Base-by-base conservation (phyloP, 352 stramenopile species). In the Phytophthora melonis region DNA sequence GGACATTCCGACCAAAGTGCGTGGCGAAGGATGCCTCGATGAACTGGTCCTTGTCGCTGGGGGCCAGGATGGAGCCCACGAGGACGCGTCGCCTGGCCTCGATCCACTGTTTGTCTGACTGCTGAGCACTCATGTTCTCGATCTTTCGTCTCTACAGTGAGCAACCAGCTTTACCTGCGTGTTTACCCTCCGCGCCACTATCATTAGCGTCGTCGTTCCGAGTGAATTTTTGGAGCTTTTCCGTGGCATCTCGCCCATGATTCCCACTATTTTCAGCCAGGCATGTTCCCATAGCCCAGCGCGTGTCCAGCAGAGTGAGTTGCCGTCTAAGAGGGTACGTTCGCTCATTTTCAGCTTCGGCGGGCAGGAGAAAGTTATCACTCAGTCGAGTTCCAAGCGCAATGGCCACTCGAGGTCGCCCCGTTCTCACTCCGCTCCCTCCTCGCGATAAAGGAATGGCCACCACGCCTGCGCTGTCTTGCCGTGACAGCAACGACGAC, bases 11-110 rank as follows among this genome's bases (percentile, higher is more conserved):
- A 5, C 75, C 68, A 43, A 93, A 93, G 56, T 87, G 79, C 0
- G 36, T 75, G 8, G 72, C 60, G 25, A 93, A 93, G 2, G 86
- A 84, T 19, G 75, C 75, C 67, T 93, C 86, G 52, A 91, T 78
- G 54, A 77, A 73, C 14, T 84, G 70, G 25, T 82, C 76, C 18
- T 86, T 80, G 43, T 83, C 72, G 3, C 72, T 79, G 1, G 70
- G 66, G 9, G 81, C 66, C 14, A 89, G 67, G 8, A 81, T 79
- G 0, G 71, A 79, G 7, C 81, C 83, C 32, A 88, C 81, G 13
- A 91, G 78, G 3, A 76, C 65, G 16, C 58, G 73, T 6, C 77
- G 80, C 10, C 85, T 65, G 9, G 74, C 71, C 45, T 87, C 75
- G 13, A 84, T 78, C 64, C 68, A 70, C 30, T 66, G 75, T 8